These are phyloP conservation scores for Penicillium samsonianum DNA, from an alignment of 495 filamentous ascomycete genomes.

Conservation along the genomic window DNA sequence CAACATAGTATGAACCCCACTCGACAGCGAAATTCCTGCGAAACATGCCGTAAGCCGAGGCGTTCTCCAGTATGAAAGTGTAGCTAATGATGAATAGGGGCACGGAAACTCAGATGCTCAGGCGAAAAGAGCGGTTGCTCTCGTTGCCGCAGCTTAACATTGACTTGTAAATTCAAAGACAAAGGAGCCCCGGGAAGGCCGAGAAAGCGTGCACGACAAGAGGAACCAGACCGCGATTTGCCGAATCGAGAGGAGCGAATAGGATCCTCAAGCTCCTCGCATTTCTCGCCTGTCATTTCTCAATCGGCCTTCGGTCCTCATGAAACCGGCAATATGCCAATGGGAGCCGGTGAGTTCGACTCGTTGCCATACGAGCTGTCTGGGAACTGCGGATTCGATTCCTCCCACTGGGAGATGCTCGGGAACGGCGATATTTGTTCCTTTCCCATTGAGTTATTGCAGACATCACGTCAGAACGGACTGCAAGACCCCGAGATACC, in stretches of 20 bases:
- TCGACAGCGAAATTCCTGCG: constrained; percentile 26
- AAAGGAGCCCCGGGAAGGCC: constrained; percentile 30
- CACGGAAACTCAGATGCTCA: constrained; percentile 33
- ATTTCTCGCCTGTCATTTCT: constrained; percentile 6
- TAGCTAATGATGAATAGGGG: constrained; percentile 15
- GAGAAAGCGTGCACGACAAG: constrained; percentile 23
- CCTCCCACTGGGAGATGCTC: constrained; percentile 20
- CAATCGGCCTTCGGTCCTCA: neutral
- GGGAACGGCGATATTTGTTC: constrained; percentile 20
- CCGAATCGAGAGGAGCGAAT: constrained; percentile 7
- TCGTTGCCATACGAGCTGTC: constrained; percentile 21
- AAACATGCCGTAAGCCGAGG: neutral
- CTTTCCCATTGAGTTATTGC: constrained; percentile 19
- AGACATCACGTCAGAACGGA: constrained; percentile 4
- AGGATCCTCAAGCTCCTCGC: constrained; percentile 14
- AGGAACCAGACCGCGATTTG: constrained; percentile 1
- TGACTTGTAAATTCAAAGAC: constrained; percentile 31
- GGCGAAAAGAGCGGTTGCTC: constrained; percentile 32
- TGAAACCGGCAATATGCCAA: constrained; percentile 8
- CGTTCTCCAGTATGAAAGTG: too few relatives aligned
- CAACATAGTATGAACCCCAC: constrained; percentile 21
- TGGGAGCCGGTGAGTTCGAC: constrained; percentile 8
- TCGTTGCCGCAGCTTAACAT: constrained; percentile 19
- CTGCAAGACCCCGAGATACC: constrained; percentile 5
- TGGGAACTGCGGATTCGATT: constrained; percentile 20